Percentiles rank a stretch among this genome's conserved stretches.
Evolutionary conservation across 1,139 yeast genomes (phyloP).

Genomic region (Hansenula sp.): DNA sequence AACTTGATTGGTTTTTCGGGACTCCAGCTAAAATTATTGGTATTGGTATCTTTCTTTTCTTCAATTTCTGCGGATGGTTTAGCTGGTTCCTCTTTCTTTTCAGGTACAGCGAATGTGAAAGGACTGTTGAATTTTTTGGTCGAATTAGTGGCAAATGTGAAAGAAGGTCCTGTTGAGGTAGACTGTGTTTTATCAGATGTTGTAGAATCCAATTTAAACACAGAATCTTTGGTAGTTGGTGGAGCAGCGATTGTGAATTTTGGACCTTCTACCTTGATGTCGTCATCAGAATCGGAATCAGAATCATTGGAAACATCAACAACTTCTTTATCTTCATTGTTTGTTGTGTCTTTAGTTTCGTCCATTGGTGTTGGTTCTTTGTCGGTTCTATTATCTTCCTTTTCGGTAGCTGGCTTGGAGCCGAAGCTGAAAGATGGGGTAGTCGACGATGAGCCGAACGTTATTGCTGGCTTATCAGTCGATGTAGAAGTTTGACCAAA

Average conservation of each 20-base stretch:
- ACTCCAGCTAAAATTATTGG: conserved; percentile 17
- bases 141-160: conserved; percentile 43
- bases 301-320: conserved; percentile 23
- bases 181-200: conserved; percentile 54
- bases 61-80: conserved; percentile 2
- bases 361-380: conserved; percentile 11
- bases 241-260: conserved; percentile 47
- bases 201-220: conserved; percentile 47
- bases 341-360: conserved; percentile 2
- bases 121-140: conserved; percentile 40
- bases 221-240: conserved; percentile 55
- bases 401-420: conserved; percentile 1
- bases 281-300: conserved; percentile 39
- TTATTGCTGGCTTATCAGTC: conserved; percentile 5
- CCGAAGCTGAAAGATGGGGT: conserved; percentile 7
- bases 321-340: conserved; percentile 17
- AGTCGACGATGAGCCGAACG: conserved; percentile 6
- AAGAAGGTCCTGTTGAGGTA: conserved; percentile 62
- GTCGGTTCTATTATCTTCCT: conserved; percentile 2
- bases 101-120: conserved; percentile 36
- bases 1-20: conserved; percentile 22
- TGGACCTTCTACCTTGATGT: conserved; percentile 62
- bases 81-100: conserved; percentile 10
- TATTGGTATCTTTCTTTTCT: conserved; percentile 6
- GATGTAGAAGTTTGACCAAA: background rate